These are phyloP conservation scores for Yamadazyma blattariae DNA, from an alignment of 1,139 yeast species.

Conservation along the genomic window DNA sequence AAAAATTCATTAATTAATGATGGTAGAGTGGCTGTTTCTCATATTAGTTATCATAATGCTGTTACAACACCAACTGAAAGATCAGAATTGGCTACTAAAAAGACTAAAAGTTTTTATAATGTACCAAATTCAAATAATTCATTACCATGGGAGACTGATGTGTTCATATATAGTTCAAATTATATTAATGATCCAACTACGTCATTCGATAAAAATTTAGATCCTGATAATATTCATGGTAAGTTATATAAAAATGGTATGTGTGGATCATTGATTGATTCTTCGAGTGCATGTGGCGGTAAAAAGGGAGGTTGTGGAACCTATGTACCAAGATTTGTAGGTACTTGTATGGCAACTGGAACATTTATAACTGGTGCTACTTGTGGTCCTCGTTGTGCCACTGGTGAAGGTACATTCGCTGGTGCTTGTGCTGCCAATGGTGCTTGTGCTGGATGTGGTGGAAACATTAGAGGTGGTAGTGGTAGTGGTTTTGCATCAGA, in stretches of 20 bases:
- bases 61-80: too few relatives aligned
- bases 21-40: too few relatives aligned
- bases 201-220: not conserved
- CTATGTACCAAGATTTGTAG: not conserved
- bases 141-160: too few relatives aligned
- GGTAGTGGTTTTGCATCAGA: too few relatives aligned
- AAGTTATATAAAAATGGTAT: constrained; percentile 1
- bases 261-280: not conserved
- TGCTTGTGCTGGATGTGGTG: not conserved
- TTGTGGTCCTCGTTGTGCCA: not conserved
- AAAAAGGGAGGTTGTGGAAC: constrained; percentile 1
- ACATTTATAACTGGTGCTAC: not conserved
- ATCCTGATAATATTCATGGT: not conserved
- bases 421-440: too few relatives aligned
- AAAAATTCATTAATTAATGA: too few relatives aligned
- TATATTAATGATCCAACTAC: not conserved
- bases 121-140: too few relatives aligned
- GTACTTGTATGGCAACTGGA: not conserved
- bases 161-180: too few relatives aligned
- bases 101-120: too few relatives aligned
- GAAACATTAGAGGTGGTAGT: not conserved
- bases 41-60: too few relatives aligned
- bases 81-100: too few relatives aligned
- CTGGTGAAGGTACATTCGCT: not conserved
- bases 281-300: constrained; percentile 2